phyloP scores from a whole-genome alignment of 768 basidiomycete genomes.

The Pholiota molesta region DNA sequence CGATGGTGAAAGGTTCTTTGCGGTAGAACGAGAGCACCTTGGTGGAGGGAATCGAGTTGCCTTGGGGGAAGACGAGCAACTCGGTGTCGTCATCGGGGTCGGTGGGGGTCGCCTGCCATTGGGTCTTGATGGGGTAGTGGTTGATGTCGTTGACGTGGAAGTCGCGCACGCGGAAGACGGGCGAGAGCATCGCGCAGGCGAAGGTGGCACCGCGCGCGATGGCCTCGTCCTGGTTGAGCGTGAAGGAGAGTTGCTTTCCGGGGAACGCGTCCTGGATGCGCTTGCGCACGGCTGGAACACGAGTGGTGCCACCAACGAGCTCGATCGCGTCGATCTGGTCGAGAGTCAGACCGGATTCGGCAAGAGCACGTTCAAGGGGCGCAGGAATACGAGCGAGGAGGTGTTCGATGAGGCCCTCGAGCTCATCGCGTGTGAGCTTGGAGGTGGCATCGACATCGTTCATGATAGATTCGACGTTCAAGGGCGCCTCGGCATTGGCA shows the following conservation, averaged over 20 bases:
- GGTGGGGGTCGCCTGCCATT: conserved; percentile 74
- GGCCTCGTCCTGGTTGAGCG: conserved; percentile 98
- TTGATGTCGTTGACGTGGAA: conserved; percentile 89
- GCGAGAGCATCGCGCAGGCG: conserved; percentile 95
- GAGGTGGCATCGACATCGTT: conserved; percentile 93
- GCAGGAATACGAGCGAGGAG: conserved; percentile 76
- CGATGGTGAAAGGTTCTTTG: conserved; percentile 84
- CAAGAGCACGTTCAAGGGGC: conserved; percentile 80
- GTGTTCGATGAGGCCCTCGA: conserved; percentile 76
- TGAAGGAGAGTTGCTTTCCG: conserved; percentile 84
- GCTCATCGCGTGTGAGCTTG: conserved; percentile 78
- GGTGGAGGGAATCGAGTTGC: conserved; percentile 88
- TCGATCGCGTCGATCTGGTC: conserved; percentile 92
- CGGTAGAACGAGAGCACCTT: conserved; percentile 96
- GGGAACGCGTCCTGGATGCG: conserved; percentile 84
- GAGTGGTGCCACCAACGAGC: conserved; percentile 91
- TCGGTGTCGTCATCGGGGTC: conserved; percentile 92
- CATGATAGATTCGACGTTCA: conserved; percentile 96
- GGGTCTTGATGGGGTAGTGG: conserved; percentile 87
- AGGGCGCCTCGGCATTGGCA: conserved; percentile 85
- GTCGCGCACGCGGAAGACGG: conserved; percentile 96
- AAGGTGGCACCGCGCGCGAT: conserved; percentile 96
- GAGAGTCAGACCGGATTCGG: conserved; percentile 75
- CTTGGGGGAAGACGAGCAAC: conserved; percentile 85
- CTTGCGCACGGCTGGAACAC: conserved; percentile 89